Evolutionary conservation across 192 early-diverging fungal genomes (phyloP), one percentile per base, ranked within the genome.

Genomic region (Coemansia guatemalensis): DNA sequence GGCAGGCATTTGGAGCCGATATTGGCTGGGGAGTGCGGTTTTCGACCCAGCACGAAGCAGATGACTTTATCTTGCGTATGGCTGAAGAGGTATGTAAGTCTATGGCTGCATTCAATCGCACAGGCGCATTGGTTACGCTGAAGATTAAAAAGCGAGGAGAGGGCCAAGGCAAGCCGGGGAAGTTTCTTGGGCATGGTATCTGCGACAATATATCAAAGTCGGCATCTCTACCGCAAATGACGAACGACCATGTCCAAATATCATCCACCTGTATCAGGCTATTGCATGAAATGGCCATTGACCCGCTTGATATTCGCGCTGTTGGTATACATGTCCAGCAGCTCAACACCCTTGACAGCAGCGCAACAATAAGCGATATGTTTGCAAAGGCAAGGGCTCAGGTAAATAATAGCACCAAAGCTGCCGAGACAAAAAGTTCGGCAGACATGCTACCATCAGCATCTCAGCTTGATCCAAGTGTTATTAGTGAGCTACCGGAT

Each of bases 1-100:
- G 93, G 6, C 89, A 92, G 68, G 86, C 84, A 48, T 88, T 96
- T 24, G 92, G 92, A 35, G 90, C 88, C 2, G 92, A 95, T 60
- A 85, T 94, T 18, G 88, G 88, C 51, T 95, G 95, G 93, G 95
- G 91, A 7, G 85, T 97, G 0, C 85, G 95, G 8, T 92, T 97
- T 75, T 86, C 92, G 56, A 90, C 65, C 23, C 66, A 86, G 30
- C 64, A 70, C 2, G 86, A 97, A 65, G 86, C 85, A 2, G 78
- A 89, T 48, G 70, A 74, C 32, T 97, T 95, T 82, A 39, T 95
- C 1, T 44, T 32, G n/a, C 77, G 85, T 39, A 71, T 95, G 27
- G 62, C 82, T 0, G 72, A 74, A 20, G 92, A 93, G 69, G 88
- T 94, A 0, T 79, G 76, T 21, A 78, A 82, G 21, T 68, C 91